Percentiles rank a stretch among this genome's conserved stretches.
Conservation (phyloP, 371 early-diverging fungal genomes). For the Saksenaea oblongispora region DNA sequence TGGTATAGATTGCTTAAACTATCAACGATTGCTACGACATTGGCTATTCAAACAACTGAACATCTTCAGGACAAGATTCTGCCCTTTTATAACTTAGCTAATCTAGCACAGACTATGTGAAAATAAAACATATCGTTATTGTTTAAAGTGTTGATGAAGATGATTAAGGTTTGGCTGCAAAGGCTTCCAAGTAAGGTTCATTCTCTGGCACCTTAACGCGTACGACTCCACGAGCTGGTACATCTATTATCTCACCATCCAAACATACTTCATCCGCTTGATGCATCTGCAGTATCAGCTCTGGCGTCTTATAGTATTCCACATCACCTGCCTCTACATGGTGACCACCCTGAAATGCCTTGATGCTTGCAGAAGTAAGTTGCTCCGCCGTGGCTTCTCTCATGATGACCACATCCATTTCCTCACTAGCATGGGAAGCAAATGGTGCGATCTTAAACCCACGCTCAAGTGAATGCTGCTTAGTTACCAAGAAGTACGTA, state of each 20-base stretch:
- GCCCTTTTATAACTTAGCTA: too few species aligned
- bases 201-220: constrained; percentile 28
- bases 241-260: constrained; percentile 44
- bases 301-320: constrained; percentile 45
- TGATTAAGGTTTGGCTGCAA: constrained; percentile 1
- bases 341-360: constrained; percentile 36
- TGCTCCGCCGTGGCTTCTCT: constrained; percentile 26
- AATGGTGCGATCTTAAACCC: constrained; percentile 47
- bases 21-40: too few species aligned
- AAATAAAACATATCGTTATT: neutral
- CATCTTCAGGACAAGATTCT: too few species aligned
- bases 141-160: neutral
- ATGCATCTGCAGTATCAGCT: constrained; percentile 33
- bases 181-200: constrained; percentile 19
- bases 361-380: constrained; percentile 28
- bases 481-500: constrained; percentile 45
- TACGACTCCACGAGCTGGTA: constrained; percentile 33
- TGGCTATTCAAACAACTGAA: too few species aligned
- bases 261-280: constrained; percentile 42
- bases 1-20: too few species aligned
- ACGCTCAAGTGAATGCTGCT: constrained; percentile 43
- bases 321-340: constrained; percentile 29
- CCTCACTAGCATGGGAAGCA: constrained; percentile 30
- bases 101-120: too few species aligned
- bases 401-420: constrained; percentile 40